Base-by-base conservation (phyloP, 495 filamentous ascomycete genomes). In the Cercophora samala region DNA sequence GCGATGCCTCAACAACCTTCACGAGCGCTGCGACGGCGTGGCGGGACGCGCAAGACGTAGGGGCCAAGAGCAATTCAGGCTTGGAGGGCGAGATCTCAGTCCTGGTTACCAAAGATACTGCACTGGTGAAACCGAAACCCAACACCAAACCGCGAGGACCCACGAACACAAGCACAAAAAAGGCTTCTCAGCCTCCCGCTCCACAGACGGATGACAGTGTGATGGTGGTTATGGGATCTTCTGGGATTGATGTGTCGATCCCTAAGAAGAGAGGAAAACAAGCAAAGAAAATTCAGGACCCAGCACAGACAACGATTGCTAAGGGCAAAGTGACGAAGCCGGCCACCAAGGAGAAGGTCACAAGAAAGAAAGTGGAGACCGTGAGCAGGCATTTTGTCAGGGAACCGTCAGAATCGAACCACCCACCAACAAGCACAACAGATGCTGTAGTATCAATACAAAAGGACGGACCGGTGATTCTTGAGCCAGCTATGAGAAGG, bases 401-500 rank as follows among this genome's bases (percentile, higher is more conserved):
- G 4, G 70, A 72, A 17, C 15, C 22, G 4, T 18, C 68, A 62
- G 67, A 68, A 29, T 29, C 37, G 37, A 46, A 46, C 6, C 37
- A 5, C 13, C 37, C 37, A 19, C 60, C 66, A 1, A 53, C 51
- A 5, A 52, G 63, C 17, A 58, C 32, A 21, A 25, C 55, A 23
- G 59, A 69, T 25, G 64, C 69, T 4, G 60, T 25, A 0, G 19
- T 55, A 5, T 64, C 63, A 51, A 64, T 58, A 19, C 61, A 67
- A 22, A 66, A 62, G 8, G 68, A 75, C 32, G 68, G 75, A 19
- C 68, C 74, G 24, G 37, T 73, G 21, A 63, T 69, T 15, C 66
- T 83, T 15, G 83, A 84, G 51, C 76, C 79, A 56, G 87, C 86
- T 3, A 73, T 85, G 4, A 77, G 70, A 25, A 77, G 86, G 62